Evolutionary conservation across 257 asterid species (phyloP), one percentile per base, ranked within the genome.

Genomic region (Nicotiana undulata): DNA sequence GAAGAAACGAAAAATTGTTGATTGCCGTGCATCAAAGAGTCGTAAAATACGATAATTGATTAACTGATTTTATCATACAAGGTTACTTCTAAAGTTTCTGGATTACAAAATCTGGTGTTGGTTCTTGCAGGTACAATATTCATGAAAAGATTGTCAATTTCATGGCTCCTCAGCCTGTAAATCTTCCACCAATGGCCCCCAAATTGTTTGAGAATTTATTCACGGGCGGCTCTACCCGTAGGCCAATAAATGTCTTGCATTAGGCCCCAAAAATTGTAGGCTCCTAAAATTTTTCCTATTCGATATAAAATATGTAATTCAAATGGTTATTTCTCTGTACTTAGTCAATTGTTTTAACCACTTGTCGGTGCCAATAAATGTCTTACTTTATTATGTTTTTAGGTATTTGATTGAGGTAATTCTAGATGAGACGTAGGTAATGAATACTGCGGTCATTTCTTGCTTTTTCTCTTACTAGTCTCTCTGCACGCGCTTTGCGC

Each of bases 131-230:
- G 93, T 94, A 96, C 75, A 58, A 94, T 65, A 89, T 96, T 55
- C 99, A 96, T 31, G 99, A 92, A 84, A 96, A 90, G 91, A 91
- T 96, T 28, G 91, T 90, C 79, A 96, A 96, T 86, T 94, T 96
- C 68, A 90, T 89, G 98, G 98, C 97, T 9, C 95, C 99, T 59
- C 89, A 84, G 77, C 96, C 90, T 1, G 24, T 74, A 82, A 79
- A 86, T 18, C 61, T 90, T 26, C 98, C 97, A 29, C 91, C 90
- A 10, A 85, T 87, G 82, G 98, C 94, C 74, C 82, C 92, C 11
- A 84, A 80, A 67, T 61, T 94, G 78, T 92, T 94, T 16, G 91
- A 85, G 28, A 84, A 91, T 85, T 82, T 96, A 89, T 94, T 96
- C 77, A 22, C 59, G 7, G 77, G 77, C 29, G 77, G 77, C 77